A percentile compares a stretch with the other conserved stretches of the same genome.
Evolutionary conservation across 768 basidiomycete species (phyloP).

Genomic region (Suillus ampliporus): DNA sequence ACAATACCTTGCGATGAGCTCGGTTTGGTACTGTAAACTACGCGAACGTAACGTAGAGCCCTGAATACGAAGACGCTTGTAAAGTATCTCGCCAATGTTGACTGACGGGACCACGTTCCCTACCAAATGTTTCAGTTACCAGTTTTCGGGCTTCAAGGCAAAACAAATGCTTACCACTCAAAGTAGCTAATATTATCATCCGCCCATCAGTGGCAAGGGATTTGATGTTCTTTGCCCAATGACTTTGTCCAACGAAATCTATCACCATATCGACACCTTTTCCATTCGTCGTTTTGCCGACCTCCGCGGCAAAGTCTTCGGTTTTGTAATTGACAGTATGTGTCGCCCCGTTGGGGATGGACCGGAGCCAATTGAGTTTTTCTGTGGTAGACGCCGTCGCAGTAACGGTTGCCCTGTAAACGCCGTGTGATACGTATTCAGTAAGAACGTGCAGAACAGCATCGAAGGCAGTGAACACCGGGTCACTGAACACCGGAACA

Average conservation of each 20-base stretch:
- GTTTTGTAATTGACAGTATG: slow-evolving; percentile 86
- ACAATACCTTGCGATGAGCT: slow-evolving; percentile 63
- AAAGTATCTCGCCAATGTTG: slow-evolving; percentile 71
- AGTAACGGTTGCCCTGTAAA: slow-evolving; percentile 65
- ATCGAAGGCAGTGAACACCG: slow-evolving; percentile 10
- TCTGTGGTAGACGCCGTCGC: slow-evolving; percentile 87
- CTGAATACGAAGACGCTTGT: slow-evolving; percentile 86
- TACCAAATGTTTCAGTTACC: slow-evolving; percentile 23
- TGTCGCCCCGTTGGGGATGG: slow-evolving; percentile 70
- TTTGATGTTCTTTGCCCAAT: slow-evolving; percentile 77
- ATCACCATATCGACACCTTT: slow-evolving; percentile 85
- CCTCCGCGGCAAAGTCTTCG: slow-evolving; percentile 76
- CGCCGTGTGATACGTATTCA: slow-evolving; percentile 14
- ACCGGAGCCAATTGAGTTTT: slow-evolving; percentile 79
- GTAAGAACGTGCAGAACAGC: slow-evolving; percentile 8
- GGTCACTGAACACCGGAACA: slow-evolving; percentile 16
- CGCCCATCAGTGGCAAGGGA: slow-evolving; percentile 72
- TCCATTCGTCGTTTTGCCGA: slow-evolving; percentile 67
- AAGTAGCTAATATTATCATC: slow-evolving; percentile 68
- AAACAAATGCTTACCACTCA: slow-evolving; percentile 59
- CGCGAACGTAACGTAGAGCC: slow-evolving; percentile 87
- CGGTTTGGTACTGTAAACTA: slow-evolving; percentile 74
- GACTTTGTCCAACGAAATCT: slow-evolving; percentile 81
- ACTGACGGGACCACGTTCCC: slow-evolving; percentile 57
- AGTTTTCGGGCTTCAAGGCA: slow-evolving; percentile 24